These are phyloP conservation scores for Zygotorulaspora chibaensis DNA, from an alignment of 805 yeast genomes.

Conservation along the genomic window DNA sequence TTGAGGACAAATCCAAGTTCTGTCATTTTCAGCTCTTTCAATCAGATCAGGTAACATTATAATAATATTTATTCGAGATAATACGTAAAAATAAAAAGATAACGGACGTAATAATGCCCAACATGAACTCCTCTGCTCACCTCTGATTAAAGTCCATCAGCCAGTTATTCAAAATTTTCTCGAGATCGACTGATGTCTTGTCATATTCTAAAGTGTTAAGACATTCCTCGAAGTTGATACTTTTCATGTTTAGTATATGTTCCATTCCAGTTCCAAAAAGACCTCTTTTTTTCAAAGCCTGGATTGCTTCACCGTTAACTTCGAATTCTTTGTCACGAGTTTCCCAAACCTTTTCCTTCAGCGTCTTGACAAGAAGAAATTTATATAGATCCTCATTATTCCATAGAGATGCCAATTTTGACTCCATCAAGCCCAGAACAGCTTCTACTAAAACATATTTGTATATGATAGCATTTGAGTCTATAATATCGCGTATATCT, in stretches of 20 bases:
- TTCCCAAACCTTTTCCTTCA: constrained; percentile 28
- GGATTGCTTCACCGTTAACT: constrained; percentile 1
- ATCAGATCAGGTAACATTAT: constrained; percentile 53
- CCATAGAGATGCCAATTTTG: constrained; percentile 27
- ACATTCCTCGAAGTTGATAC: constrained; percentile 20
- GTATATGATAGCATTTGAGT: constrained; percentile 12
- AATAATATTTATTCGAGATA: constrained; percentile 1
- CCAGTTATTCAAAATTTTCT: constrained; percentile 24
- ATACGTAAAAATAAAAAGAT: no score
- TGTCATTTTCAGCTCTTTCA: constrained; percentile 67
- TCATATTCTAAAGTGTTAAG: constrained; percentile 19
- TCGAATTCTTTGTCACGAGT: constrained; percentile 4
- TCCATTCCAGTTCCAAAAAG: constrained; percentile 17
- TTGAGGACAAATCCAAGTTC: constrained; percentile 55
- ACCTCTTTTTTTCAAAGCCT: constrained; percentile 7
- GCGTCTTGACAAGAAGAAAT: constrained; percentile 22
- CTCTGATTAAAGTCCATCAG: constrained; percentile 16
- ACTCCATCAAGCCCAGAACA: constrained; percentile 22
- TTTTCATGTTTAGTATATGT: constrained; percentile 12
- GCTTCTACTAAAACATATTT: constrained; percentile 27
- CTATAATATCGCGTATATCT: constrained; percentile 20
- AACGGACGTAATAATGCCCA: background rate
- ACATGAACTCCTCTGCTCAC: background rate
- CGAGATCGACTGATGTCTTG: constrained; percentile 14
- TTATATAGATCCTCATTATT: constrained; percentile 24